phyloP scores from a whole-genome alignment of 2,329 filamentous ascomycete genomes.

The Ophiostoma ulmi region DNA sequence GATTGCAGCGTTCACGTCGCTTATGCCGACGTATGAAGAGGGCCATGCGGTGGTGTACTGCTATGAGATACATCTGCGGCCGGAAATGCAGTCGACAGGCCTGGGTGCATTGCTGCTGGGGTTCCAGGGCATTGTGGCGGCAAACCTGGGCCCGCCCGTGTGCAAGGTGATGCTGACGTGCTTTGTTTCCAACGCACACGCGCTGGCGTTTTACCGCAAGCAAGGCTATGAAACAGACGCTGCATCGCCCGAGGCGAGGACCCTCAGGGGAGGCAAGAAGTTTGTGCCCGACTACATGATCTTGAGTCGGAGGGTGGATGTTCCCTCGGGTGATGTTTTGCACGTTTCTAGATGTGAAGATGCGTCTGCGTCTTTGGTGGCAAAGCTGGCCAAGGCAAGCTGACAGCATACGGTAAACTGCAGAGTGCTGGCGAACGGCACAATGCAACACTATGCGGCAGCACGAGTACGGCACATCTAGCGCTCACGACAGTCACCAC shows the following conservation, averaged over 20 bases:
- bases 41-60: conserved; percentile 64
- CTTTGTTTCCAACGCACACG: conserved; percentile 57
- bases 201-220: conserved; percentile 55
- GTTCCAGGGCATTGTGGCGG: conserved; percentile 49
- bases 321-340: not conserved
- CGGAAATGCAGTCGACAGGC: conserved; percentile 51
- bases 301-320: conserved; percentile 45
- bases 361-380: not conserved
- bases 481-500: no score
- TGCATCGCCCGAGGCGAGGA: conserved; percentile 50
- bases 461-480: not conserved
- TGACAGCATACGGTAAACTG: not conserved
- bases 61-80: conserved; percentile 69
- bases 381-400: not conserved
- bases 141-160: conserved; percentile 46
- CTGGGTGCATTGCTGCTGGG: conserved; percentile 57
- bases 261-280: conserved; percentile 51
- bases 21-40: conserved; percentile 68
- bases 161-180: conserved; percentile 70
- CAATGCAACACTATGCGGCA: not conserved
- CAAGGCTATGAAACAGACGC: conserved; percentile 54
- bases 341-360: not conserved
- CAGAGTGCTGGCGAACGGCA: no score
- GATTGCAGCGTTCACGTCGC: conserved; percentile 56
- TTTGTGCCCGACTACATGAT: conserved; percentile 56